Conservation (phyloP, 139 green algal genomes). For the Gonium pectorale region DNA sequence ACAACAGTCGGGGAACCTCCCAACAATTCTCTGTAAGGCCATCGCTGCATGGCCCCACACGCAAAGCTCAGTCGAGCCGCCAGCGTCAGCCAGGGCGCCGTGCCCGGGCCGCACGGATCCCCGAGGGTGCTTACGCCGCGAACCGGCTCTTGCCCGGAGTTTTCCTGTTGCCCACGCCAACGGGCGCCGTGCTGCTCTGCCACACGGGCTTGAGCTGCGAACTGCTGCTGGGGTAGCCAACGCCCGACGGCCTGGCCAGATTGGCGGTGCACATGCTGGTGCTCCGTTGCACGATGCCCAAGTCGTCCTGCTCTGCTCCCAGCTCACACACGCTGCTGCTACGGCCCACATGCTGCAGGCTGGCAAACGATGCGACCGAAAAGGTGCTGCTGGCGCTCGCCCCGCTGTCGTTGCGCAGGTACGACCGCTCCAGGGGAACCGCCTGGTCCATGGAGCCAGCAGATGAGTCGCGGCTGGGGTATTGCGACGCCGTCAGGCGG, state of each 20-base stretch:
- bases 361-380: conserved; percentile 18
- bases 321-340: conserved; percentile 4
- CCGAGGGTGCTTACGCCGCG: neutral
- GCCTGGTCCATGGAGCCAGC: conserved; percentile 38
- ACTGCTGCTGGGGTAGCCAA: neutral
- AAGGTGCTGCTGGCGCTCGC: conserved; percentile 40
- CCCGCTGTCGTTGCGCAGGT: conserved; percentile 35
- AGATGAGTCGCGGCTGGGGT: conserved; percentile 31
- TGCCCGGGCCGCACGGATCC: too few relatives aligned
- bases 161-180: neutral
- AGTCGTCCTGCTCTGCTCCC: neutral
- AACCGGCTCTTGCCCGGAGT: conserved; percentile 36
- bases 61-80: too few relatives aligned
- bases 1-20: too few relatives aligned
- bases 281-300: conserved; percentile 36
- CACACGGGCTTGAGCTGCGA: conserved; percentile 32
- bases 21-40: too few relatives aligned
- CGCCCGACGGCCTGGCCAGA: neutral
- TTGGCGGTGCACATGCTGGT: conserved; percentile 5
- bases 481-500: conserved; percentile 20
- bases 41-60: too few relatives aligned
- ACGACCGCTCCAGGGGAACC: neutral
- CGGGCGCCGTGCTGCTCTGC: neutral
- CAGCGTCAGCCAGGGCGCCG: too few relatives aligned
- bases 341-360: conserved; percentile 30